Conservation (phyloP, 306 rosid species). For the Hippophae rhamnoides region DNA sequence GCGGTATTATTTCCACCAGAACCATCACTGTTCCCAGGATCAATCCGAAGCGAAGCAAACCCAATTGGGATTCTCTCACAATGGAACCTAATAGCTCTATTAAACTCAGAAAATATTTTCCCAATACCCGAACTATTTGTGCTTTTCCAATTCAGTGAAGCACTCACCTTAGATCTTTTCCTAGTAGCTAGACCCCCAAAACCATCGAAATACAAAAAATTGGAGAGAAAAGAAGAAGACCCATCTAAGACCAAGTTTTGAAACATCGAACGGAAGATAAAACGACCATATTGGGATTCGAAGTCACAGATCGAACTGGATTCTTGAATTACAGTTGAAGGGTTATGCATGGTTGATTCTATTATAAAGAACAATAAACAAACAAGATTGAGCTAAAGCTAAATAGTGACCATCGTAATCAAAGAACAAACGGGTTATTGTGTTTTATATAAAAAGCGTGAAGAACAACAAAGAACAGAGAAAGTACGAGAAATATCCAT, state of each 20-base stretch:
- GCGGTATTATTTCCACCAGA: constrained; percentile 21
- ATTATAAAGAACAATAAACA: neutral
- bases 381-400: neutral
- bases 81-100: constrained; percentile 49
- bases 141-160: constrained; percentile 32
- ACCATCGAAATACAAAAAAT: constrained; percentile 33
- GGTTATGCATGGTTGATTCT: constrained; percentile 37
- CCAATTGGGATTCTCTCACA: constrained; percentile 62
- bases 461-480: neutral
- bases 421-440: neutral
- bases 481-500: neutral
- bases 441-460: constrained; percentile 5
- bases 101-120: constrained; percentile 46
- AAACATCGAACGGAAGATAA: constrained; percentile 30
- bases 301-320: constrained; percentile 33
- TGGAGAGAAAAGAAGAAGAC: constrained; percentile 30
- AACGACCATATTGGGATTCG: constrained; percentile 47
- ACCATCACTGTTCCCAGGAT: constrained; percentile 24
- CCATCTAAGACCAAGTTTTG: constrained; percentile 30
- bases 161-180: constrained; percentile 24
- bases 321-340: constrained; percentile 42
- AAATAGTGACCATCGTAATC: constrained; percentile 12
- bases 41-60: constrained; percentile 56
- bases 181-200: constrained; percentile 12
- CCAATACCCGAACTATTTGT: constrained; percentile 27